Conservation (phyloP, 2,329 filamentous ascomycete genomes). For the Neospermospora avenae region DNA sequence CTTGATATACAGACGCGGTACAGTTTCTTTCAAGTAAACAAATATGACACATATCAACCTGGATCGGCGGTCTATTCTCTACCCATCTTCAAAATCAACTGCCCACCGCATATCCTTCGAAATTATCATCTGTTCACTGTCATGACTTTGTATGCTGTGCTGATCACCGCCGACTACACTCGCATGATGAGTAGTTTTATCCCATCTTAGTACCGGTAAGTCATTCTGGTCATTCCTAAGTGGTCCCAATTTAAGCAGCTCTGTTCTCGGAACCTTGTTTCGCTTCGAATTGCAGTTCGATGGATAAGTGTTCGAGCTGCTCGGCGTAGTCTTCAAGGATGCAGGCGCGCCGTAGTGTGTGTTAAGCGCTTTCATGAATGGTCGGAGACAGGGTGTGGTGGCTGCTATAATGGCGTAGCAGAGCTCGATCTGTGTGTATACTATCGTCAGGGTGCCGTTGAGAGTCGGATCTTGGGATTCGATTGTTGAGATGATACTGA, state of each 20-base stretch:
- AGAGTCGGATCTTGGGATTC: slow-evolving; percentile 38
- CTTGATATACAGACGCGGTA: neutral
- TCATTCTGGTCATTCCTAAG: neutral
- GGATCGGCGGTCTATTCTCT: neutral
- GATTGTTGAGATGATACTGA: slow-evolving; percentile 34
- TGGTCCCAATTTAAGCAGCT: neutral
- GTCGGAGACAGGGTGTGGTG: slow-evolving; percentile 42
- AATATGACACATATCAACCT: neutral
- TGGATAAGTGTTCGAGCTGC: neutral
- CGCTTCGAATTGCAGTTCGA: neutral
- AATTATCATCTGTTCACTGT: slow-evolving; percentile 22
- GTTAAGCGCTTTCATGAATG: slow-evolving; percentile 39
- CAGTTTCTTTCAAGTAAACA: neutral
- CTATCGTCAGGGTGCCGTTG: slow-evolving; percentile 35
- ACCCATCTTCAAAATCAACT: slow-evolving; percentile 5
- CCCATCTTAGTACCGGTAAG: slow-evolving; percentile 6
- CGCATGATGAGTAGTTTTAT: slow-evolving; percentile 2
- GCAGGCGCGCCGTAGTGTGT: slow-evolving; percentile 12
- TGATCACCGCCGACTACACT: neutral
- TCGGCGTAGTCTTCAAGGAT: neutral
- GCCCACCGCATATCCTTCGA: slow-evolving; percentile 15
- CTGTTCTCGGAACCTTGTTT: neutral
- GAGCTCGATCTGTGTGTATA: slow-evolving; percentile 41
- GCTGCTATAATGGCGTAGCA: slow-evolving; percentile 41
- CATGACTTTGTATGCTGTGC: slow-evolving; percentile 13